Percentiles rank a stretch among this genome's conserved stretches.
These are phyloP conservation scores for Nymphaea colorata DNA, from an alignment of 164 flowering plant genomes.

Conservation along the genomic window DNA sequence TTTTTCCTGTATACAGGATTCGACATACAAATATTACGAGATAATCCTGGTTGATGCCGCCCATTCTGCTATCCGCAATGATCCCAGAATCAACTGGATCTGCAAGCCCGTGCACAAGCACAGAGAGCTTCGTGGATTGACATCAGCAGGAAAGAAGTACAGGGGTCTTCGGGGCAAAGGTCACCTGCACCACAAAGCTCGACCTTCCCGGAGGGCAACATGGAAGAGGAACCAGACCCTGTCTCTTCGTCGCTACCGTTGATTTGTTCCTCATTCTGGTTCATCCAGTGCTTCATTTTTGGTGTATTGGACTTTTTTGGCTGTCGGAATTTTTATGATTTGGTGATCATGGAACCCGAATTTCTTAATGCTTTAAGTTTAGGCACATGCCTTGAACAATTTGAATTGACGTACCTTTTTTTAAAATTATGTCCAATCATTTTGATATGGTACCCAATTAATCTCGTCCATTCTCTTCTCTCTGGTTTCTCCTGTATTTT, in stretches of 20 bases:
- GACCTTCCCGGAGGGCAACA: slow-evolving; percentile 49
- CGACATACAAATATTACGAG: slow-evolving; percentile 63
- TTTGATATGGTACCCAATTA: background rate
- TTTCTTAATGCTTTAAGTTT: background rate
- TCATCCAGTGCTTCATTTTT: background rate
- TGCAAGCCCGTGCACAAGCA: slow-evolving; percentile 48
- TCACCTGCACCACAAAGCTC: slow-evolving; percentile 32
- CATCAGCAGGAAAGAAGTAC: slow-evolving; percentile 46
- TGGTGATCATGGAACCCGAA: background rate
- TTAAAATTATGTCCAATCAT: background rate
- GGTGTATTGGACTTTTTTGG: too few relatives aligned
- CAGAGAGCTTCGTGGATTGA: slow-evolving; percentile 45
- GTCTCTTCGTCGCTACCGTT: slow-evolving; percentile 65
- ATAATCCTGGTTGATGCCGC: slow-evolving; percentile 57
- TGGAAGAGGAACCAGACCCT: slow-evolving; percentile 82
- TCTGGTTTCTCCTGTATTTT: too few relatives aligned
- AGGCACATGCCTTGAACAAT: too few relatives aligned
- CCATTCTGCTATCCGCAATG: slow-evolving; percentile 57
- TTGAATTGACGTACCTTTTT: too few relatives aligned
- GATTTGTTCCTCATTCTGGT: slow-evolving; percentile 18
- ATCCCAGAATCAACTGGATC: slow-evolving; percentile 55
- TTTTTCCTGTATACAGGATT: slow-evolving; percentile 26
- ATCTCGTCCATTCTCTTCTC: background rate
- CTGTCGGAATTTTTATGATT: background rate
- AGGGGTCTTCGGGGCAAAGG: slow-evolving; percentile 44